These are phyloP conservation scores for Pythium rhizo-oryzae DNA, from an alignment of 352 stramenopile species.

Conservation along the genomic window DNA sequence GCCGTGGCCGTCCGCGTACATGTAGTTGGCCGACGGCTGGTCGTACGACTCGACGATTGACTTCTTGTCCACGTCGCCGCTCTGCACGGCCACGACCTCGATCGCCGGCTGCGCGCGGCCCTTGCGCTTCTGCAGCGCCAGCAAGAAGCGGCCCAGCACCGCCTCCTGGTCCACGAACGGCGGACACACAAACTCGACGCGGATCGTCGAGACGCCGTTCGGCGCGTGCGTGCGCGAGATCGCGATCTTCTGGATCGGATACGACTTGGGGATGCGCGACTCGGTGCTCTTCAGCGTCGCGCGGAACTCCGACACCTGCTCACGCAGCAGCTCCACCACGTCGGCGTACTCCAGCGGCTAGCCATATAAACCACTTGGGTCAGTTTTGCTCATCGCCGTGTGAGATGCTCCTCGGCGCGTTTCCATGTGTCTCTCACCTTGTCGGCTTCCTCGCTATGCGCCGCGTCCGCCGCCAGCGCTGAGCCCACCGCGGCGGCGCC, in stretches of 20 bases:
- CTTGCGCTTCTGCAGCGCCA: conserved; percentile 46
- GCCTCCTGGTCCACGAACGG: conserved; percentile 77
- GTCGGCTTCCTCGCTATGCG: conserved; percentile 13
- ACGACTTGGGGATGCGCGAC: conserved; percentile 72
- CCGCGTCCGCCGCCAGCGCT: conserved; percentile 1
- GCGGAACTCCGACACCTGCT: conserved; percentile 79
- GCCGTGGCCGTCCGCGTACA: conserved; percentile 74
- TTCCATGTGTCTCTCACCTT: conserved; percentile 14
- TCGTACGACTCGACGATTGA: conserved; percentile 69
- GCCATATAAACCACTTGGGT: background rate
- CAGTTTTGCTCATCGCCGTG: background rate
- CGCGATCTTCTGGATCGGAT: conserved; percentile 82
- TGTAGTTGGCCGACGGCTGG: conserved; percentile 67
- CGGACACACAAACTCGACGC: conserved; percentile 80
- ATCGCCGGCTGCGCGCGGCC: conserved; percentile 25
- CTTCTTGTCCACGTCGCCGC: conserved; percentile 42
- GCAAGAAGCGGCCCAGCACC: conserved; percentile 69
- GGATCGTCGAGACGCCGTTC: conserved; percentile 84
- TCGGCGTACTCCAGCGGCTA: conserved; percentile 69
- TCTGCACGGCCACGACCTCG: conserved; percentile 60
- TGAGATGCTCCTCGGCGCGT: too few species aligned
- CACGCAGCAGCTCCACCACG: conserved; percentile 67
- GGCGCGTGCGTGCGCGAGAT: conserved; percentile 79
- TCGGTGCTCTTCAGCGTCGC: conserved; percentile 72
- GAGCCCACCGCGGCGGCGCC: conserved; percentile 2